Conservation (phyloP, 2,329 filamentous ascomycete species). For the Trichophyton verrucosum region DNA sequence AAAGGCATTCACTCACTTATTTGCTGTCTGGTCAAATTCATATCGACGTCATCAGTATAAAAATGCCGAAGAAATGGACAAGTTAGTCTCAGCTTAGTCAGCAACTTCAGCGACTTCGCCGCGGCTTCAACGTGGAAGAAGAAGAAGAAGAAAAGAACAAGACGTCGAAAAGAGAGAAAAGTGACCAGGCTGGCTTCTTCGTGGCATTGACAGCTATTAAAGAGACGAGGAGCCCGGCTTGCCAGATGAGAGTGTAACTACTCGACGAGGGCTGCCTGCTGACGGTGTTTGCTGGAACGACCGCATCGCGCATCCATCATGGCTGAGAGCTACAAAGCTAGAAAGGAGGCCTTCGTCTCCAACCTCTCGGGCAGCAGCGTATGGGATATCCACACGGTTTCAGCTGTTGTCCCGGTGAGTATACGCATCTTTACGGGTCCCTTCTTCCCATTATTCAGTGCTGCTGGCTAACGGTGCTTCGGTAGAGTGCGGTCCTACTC, state of each 20-base stretch:
- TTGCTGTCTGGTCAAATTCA: neutral
- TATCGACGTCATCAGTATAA: too few species aligned
- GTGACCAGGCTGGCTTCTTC: neutral
- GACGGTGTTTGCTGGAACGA: neutral
- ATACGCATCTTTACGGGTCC: constrained; percentile 9
- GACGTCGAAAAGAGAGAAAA: neutral
- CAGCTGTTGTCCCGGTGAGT: constrained; percentile 70
- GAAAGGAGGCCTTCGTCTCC: constrained; percentile 93
- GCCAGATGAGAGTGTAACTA: neutral
- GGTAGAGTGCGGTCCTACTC: constrained; percentile 64
- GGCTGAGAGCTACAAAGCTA: constrained; percentile 61
- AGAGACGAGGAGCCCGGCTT: neutral
- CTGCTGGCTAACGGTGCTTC: constrained; percentile 7
- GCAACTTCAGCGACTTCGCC: neutral
- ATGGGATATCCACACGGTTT: constrained; percentile 75
- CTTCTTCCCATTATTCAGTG: neutral
- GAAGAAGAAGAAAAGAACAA: too few species aligned
- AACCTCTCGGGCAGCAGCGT: constrained; percentile 74
- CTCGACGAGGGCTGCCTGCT: neutral
- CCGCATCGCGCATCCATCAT: constrained; percentile 4
- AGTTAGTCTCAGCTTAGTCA: neutral
- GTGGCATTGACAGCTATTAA: neutral
- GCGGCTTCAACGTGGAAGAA: too few species aligned
- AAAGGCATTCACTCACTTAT: neutral
- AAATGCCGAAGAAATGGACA: neutral